A percentile compares a stretch with the other conserved stretches of the same genome.
phyloP scores from a whole-genome alignment of 2,329 filamentous ascomycete genomes.

The Aspergillus hortae region DNA sequence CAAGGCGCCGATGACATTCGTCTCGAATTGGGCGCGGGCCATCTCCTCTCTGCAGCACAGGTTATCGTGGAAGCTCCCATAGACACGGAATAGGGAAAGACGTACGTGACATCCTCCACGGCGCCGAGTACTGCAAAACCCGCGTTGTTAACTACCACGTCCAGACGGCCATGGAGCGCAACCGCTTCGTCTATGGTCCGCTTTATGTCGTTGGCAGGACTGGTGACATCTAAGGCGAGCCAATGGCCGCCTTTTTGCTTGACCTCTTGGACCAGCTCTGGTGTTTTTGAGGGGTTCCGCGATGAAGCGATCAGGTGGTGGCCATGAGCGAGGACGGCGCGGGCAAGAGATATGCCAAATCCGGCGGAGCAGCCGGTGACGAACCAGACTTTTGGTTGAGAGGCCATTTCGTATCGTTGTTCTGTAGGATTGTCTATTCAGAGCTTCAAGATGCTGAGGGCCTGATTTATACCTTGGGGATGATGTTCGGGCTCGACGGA shows the following conservation, averaged over 20 bases:
- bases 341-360: slow-evolving; percentile 47
- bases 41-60: slow-evolving; percentile 14
- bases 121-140: slow-evolving; percentile 18
- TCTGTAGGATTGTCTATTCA: too few species aligned
- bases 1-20: slow-evolving; percentile 44
- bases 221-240: slow-evolving; percentile 13
- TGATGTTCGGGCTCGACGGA: background rate
- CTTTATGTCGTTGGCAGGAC: slow-evolving; percentile 1
- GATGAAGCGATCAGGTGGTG: slow-evolving; percentile 53
- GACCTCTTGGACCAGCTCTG: slow-evolving; percentile 3
- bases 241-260: slow-evolving; percentile 7
- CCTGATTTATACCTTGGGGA: too few species aligned
- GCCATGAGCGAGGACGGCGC: slow-evolving; percentile 43
- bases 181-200: background rate
- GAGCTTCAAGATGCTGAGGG: too few species aligned
- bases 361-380: slow-evolving; percentile 53
- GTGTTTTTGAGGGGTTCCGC: slow-evolving; percentile 31
- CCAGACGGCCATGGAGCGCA: slow-evolving; percentile 8
- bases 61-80: background rate
- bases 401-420: background rate
- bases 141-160: slow-evolving; percentile 15
- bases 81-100: background rate
- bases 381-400: slow-evolving; percentile 46
- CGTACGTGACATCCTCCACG: slow-evolving; percentile 19
- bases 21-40: slow-evolving; percentile 19